A percentile compares a stretch with the other conserved stretches of the same genome.
phyloP scores from a whole-genome alignment of 2,329 filamentous ascomycete species.

The Claviceps africana region DNA sequence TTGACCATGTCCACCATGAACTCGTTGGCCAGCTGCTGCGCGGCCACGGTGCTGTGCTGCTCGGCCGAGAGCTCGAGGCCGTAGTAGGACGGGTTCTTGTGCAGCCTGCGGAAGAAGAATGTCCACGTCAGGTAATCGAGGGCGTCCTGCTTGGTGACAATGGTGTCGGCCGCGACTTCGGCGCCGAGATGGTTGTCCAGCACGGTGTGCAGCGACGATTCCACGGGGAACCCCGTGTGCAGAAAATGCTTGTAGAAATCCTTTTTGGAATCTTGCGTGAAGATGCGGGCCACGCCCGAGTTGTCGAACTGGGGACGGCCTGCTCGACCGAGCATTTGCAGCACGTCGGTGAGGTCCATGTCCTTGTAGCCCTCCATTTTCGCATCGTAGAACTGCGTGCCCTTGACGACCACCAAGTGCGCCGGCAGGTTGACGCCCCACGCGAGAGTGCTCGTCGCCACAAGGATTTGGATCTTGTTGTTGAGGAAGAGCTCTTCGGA shows the following conservation, averaged over 20 bases:
- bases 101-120: constrained; percentile 92
- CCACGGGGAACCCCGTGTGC: constrained; percentile 93
- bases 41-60: constrained; percentile 75
- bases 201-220: constrained; percentile 90
- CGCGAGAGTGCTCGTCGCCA: constrained; percentile 89
- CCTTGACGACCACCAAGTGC: constrained; percentile 93
- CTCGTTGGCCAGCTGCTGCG: constrained; percentile 78
- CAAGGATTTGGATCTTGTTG: constrained; percentile 94
- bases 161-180: constrained; percentile 85
- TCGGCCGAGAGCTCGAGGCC: constrained; percentile 86
- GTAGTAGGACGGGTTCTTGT: constrained; percentile 98
- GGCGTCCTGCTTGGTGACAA: constrained; percentile 89
- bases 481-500: constrained; percentile 91
- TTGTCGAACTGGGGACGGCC: constrained; percentile 93
- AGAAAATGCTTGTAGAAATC: constrained; percentile 99
- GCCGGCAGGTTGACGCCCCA: constrained; percentile 98
- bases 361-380: constrained; percentile 97
- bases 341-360: constrained; percentile 95
- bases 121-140: constrained; percentile 98
- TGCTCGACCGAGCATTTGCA: constrained; percentile 94
- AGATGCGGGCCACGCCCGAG: constrained; percentile 90
- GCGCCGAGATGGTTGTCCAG: constrained; percentile 93
- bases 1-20: constrained; percentile 92
- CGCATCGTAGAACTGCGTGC: constrained; percentile 94
- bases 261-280: constrained; percentile 95